Base-by-base conservation (phyloP, 1,139 yeast species). In the Geotrichum aggregatum region DNA sequence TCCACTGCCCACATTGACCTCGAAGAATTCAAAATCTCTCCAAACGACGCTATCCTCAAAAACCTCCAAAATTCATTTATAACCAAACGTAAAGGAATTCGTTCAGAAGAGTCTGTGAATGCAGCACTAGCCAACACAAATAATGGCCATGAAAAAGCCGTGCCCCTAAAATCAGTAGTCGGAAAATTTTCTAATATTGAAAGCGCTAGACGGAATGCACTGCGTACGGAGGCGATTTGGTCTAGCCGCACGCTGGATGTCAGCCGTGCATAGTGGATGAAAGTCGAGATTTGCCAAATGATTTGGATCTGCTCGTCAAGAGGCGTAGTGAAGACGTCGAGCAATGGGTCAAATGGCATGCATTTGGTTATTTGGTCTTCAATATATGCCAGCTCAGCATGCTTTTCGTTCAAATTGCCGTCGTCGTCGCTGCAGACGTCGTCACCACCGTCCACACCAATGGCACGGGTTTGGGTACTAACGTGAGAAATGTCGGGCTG, bases 91-190 rank as follows among this genome's bases (percentile, higher is more conserved):
- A 50, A 28, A 2, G n/a, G 8, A 16, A 4, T 22, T 14, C 47
- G 44, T 6, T 50, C 49, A 10, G 16, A n/a, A n/a, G n/a, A 16
- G 13, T 6, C 11, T 13, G 18, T 30, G 30, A 47, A 46, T 3
- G 50, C 50, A 14, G 38, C 40, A 11, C 31, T 38, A 2, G 22
- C 44, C 8, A 46, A 11, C 8, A 50, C 45, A 31, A 50, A 46
- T 3, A 50, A 18, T 6, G 54, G 54, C 50, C 50, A 50, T 7
- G 50, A 28, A 8, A 50, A 26, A 1, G 50, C 50, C 3, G 50
- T 50, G 8, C 54, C 54, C 10, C 30, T 42, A 34, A 50, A 50
- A 24, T 41, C 47, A 1, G 42, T 11, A 11, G 16, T 13, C 2
- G 50, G 54, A 22, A 50, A 50, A 8, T 19, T 11, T 3, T 14